Evolutionary conservation across 2,329 filamentous ascomycete species (phyloP).

Genomic region (Beauveria brongniartii): DNA sequence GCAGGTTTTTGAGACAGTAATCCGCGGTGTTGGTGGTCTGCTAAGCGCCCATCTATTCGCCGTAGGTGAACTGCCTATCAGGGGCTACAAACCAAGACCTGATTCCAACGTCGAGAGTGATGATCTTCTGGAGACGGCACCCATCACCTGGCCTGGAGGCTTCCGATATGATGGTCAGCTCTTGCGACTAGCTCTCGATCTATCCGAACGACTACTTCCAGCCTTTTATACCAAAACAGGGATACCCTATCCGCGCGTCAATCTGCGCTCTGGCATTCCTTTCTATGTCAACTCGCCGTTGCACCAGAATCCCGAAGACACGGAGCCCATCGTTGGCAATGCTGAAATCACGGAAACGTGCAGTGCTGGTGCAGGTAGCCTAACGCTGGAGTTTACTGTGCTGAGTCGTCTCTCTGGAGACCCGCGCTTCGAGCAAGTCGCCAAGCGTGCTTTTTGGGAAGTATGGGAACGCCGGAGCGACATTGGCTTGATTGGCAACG

Average conservation of each 20-base stretch:
- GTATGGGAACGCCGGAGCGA: constrained; percentile 85
- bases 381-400: constrained; percentile 88
- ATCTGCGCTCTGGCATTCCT: constrained; percentile 81
- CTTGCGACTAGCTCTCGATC: constrained; percentile 77
- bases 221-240: constrained; percentile 89
- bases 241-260: constrained; percentile 90
- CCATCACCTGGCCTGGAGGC: constrained; percentile 66
- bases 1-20: constrained; percentile 97
- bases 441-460: constrained; percentile 91
- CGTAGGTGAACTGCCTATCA: constrained; percentile 79
- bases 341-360: constrained; percentile 89
- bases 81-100: constrained; percentile 56
- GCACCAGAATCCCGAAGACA: constrained; percentile 43
- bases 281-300: constrained; percentile 85
- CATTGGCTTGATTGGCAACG: constrained; percentile 81
- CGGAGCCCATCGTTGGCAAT: constrained; percentile 28
- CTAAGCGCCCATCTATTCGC: constrained; percentile 92
- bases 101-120: constrained; percentile 20
- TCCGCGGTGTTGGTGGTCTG: constrained; percentile 82
- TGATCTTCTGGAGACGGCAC: constrained; percentile 38
- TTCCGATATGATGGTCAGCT: constrained; percentile 86
- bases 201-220: constrained; percentile 75
- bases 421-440: constrained; percentile 76
- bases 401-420: constrained; percentile 84
- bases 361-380: constrained; percentile 89